Evolutionary conservation across 306 rosid genomes (phyloP), one percentile per base, ranked within the genome.

Genomic region (Dalbergia cochinchinensis): DNA sequence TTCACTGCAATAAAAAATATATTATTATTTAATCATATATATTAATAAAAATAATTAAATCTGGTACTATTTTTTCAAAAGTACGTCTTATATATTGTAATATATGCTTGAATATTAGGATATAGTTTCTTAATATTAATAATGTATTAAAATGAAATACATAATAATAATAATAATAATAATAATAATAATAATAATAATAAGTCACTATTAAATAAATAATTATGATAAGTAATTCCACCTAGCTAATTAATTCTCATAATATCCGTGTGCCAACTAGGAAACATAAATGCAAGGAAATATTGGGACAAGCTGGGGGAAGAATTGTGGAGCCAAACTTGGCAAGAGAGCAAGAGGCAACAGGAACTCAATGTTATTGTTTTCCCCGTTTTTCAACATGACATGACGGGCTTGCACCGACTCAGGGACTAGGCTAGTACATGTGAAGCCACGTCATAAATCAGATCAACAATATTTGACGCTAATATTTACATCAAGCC

Each of bases 361-460:
- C 3, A 1, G 8, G 3, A 14, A 12, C 67, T 37, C 67, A 59
- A 39, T 51, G 73, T 71, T 26, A 41, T 39, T 14, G 5, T 41
- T 26, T 15, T 5, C 65, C 64, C 57, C 65, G 31, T 70, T 61
- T 63, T 62, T 79, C 83, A 72, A 80, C 42, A 80, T n/a, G 20
- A 69, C 35, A 45, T 58, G 42, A 41, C 33, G 71, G n/a, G 5
- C 48, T 79, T 20, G 33, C 72, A 71, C 58, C 78, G 16, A 59
- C 71, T 68, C 63, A 58, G 6, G 15, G n/a, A 6, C 1, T n/a
- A 48, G 7, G 2, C 4, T 14, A 4, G 3, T 3, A 3, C 13
- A 8, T 26, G 15, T 31, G n/a, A 60, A 26, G 37, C 65, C 35
- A 58, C 22, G 60, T 54, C 22, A 4, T 4, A 15, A 15, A 54